Percentiles rank a stretch among this genome's conserved stretches.
Conservation (phyloP, 2,329 filamentous ascomycete genomes). For the Arthrinium puccinioides region DNA sequence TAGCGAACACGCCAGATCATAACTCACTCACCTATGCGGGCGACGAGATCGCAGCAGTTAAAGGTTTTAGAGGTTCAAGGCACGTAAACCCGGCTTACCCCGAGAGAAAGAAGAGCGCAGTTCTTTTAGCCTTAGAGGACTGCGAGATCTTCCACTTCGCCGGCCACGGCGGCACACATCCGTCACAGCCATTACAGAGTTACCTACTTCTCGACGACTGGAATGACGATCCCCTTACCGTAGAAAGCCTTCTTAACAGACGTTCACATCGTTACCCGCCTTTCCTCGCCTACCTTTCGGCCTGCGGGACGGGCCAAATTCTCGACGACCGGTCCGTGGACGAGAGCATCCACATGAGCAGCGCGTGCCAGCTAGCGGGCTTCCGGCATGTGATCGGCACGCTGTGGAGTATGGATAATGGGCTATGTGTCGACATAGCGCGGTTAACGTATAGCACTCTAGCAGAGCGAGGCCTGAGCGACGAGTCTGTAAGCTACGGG, state of each 20-base stretch:
- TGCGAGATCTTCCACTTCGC: constrained; percentile 34
- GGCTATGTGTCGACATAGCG: constrained; percentile 21
- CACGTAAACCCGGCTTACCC: neutral
- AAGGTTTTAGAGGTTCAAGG: constrained; percentile 5
- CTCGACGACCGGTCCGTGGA: constrained; percentile 18
- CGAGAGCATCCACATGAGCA: constrained; percentile 30
- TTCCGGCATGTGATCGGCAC: constrained; percentile 33
- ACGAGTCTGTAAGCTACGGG: neutral
- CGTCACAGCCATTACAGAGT: constrained; percentile 20
- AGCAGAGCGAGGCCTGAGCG: neutral
- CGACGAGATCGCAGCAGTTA: constrained; percentile 12
- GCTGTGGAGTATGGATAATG: constrained; percentile 30
- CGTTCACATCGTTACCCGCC: constrained; percentile 11
- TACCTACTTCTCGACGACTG: constrained; percentile 20
- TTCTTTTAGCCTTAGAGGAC: constrained; percentile 14
- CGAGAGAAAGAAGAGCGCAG: constrained; percentile 9
- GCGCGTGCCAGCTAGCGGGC: constrained; percentile 29
- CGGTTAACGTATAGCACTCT: constrained; percentile 15
- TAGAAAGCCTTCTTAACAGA: constrained; percentile 8
- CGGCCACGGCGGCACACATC: constrained; percentile 24
- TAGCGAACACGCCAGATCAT: neutral
- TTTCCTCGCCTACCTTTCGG: constrained; percentile 30
- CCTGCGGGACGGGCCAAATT: constrained; percentile 24
- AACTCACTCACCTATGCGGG: neutral
- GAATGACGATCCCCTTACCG: constrained; percentile 9